Base-by-base conservation (phyloP, 2,329 filamentous ascomycete species). In the Fusarium irregulare region DNA sequence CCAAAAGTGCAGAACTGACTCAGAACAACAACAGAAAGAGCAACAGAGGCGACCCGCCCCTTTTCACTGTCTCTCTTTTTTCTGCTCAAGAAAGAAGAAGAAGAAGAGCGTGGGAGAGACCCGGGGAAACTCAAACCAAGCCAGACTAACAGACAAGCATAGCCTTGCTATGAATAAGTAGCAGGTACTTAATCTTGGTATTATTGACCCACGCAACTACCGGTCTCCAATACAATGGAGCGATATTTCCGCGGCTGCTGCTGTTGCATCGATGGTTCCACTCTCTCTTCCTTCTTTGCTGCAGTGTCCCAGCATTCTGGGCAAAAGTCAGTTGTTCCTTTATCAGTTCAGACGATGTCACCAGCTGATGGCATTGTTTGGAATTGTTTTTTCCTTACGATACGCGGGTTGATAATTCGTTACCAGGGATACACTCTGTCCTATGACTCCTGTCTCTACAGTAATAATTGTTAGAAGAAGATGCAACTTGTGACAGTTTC, bases 191-290 rank as follows among this genome's bases (percentile, higher is more conserved):
- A 46, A 14, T 34, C n/a, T 42, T 27, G 32, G 40, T 46, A 60
- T 14, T 23, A 28, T 47, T 37, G 51, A 28, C 27, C n/a, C 44
- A 30, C 40, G 13, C 48, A 46, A 44, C 28, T 61, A 46, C 55
- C 50, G 28, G 66, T 66, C 66, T 50, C 55, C 13, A 56, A 46
- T 66, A 54, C 66, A 53, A 27, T 18, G 30, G 48, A 53, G 37
- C 48, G 11, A 25, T 25, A 60, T 40, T 63, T 44, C 42, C n/a
- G 20, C 23, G 59, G 20, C 47, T 50, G 54, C 40, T 60, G 23
- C n/a, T 47, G 60, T 53, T 59, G 42, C 50, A 27, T 50, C 20
- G 30, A 59, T 42, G 42, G 54, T 46, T 60, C 55, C 66, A 69
- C 62, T 16, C 20, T 53, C 45, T 44, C 23, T 41, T 44, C 20